phyloP scores from a whole-genome alignment of 371 early-diverging fungal genomes.

The Zancudomyces culisetae region DNA sequence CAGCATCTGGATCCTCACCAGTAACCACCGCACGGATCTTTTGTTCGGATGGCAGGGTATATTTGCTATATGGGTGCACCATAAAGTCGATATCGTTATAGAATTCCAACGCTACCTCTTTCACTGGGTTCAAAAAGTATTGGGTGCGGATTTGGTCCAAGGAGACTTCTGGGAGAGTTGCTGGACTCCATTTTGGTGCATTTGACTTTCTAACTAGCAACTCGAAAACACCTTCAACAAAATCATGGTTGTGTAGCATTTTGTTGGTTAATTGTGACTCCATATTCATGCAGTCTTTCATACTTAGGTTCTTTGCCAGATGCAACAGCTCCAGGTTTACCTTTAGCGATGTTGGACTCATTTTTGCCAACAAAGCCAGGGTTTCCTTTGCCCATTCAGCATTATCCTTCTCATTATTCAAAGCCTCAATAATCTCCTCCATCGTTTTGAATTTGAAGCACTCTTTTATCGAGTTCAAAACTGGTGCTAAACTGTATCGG shows the following conservation, averaged over 20 bases:
- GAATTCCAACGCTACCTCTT: conserved; percentile 19
- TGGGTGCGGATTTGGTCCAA: conserved; percentile 33
- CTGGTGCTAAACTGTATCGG: conserved; percentile 34
- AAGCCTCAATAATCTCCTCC: conserved; percentile 59
- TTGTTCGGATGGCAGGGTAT: conserved; percentile 54
- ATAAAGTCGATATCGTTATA: conserved; percentile 19
- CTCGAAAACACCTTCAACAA: conserved; percentile 71
- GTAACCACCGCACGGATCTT: conserved; percentile 41
- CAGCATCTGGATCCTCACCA: conserved; percentile 38
- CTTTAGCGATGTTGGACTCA: conserved; percentile 82
- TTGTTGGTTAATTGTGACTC: conserved; percentile 66
- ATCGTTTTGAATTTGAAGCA: conserved; percentile 67
- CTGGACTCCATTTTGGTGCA: conserved; percentile 58
- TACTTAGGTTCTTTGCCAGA: conserved; percentile 38
- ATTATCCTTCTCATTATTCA: conserved; percentile 37
- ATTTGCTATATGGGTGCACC: conserved; percentile 51
- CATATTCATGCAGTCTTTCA: conserved; percentile 67
- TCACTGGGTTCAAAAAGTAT: conserved; percentile 31
- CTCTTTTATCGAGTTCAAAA: conserved; percentile 55
- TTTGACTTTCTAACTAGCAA: conserved; percentile 46
- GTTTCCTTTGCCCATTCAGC: conserved; percentile 53
- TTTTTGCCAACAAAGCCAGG: conserved; percentile 32
- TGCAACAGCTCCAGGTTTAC: conserved; percentile 69
- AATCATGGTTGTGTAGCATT: conserved; percentile 56
- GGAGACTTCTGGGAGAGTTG: conserved; percentile 30